Percentiles rank a stretch among this genome's conserved stretches.
Evolutionary conservation across 129 eudicot genomes (phyloP).

Genomic region (Tagetes patula): DNA sequence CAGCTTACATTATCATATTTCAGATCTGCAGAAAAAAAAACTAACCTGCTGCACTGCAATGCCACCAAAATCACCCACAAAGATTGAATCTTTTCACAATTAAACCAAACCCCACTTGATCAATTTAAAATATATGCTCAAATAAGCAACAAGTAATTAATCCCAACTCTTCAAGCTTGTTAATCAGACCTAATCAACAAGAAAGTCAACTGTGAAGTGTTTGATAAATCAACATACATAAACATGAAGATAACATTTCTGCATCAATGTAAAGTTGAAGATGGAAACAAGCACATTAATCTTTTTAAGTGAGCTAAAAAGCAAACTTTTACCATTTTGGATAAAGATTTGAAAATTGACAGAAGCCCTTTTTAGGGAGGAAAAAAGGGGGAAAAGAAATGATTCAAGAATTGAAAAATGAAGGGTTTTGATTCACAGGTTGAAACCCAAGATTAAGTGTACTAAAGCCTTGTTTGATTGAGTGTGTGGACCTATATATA

Average conservation of each 20-base stretch:
- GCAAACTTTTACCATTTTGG: slow-evolving; percentile 26
- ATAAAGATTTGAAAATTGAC: slow-evolving; percentile 26
- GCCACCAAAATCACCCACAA: slow-evolving; percentile 24
- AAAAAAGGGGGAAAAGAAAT: slow-evolving; percentile 17
- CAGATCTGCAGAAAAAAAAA: slow-evolving; percentile 27
- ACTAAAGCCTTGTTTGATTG: slow-evolving; percentile 29
- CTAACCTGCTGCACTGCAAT: slow-evolving; percentile 31
- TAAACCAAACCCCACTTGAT: slow-evolving; percentile 30
- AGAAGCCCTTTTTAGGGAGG: slow-evolving; percentile 22
- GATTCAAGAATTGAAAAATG: background rate
- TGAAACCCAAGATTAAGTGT: slow-evolving; percentile 22
- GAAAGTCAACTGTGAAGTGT: slow-evolving; percentile 42
- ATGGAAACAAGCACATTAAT: slow-evolving; percentile 10
- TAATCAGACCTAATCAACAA: slow-evolving; percentile 29
- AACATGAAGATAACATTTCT: background rate
- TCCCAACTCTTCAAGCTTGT: slow-evolving; percentile 35
- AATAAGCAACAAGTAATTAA: slow-evolving; percentile 17
- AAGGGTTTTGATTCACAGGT: slow-evolving; percentile 27
- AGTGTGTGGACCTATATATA: slow-evolving; percentile 37
- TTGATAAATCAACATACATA: slow-evolving; percentile 17
- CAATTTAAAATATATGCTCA: slow-evolving; percentile 14
- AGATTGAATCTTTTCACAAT: slow-evolving; percentile 30
- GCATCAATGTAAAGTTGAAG: background rate
- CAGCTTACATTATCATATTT: slow-evolving; percentile 11
- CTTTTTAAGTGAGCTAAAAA: slow-evolving; percentile 28